A percentile compares a stretch with the other conserved stretches of the same genome.
phyloP scores from a whole-genome alignment of 208 protist genomes.

The Trypanosoma scelopori region DNA sequence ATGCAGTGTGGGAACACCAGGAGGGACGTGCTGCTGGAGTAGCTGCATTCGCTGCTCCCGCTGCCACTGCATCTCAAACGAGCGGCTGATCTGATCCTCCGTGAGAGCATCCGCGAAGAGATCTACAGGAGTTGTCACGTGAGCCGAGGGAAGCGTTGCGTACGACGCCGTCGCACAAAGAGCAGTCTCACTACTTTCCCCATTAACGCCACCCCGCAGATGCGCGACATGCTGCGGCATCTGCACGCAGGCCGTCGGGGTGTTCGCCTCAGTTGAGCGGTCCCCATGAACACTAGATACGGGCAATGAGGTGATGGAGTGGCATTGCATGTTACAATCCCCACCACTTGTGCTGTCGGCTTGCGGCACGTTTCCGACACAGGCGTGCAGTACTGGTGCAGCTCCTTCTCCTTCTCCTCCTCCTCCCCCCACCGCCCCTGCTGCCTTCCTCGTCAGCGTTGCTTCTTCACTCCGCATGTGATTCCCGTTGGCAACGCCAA shows the following conservation, averaged over 20 bases:
- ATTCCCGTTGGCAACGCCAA: not conserved
- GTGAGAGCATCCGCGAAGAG: constrained; percentile 28
- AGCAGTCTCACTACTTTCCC: not conserved
- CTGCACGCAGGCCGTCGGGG: constrained; percentile 14
- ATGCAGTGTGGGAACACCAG: not conserved
- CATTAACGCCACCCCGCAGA: not conserved
- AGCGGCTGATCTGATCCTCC: constrained; percentile 29
- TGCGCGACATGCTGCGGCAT: not conserved
- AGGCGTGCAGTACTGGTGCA: no score
- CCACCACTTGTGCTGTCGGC: not conserved
- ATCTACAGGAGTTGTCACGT: constrained; percentile 13
- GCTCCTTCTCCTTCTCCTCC: no score
- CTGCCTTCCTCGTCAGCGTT: not conserved
- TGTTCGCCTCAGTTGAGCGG: constrained; percentile 25
- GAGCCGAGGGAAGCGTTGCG: not conserved
- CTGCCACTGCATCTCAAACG: constrained; percentile 22
- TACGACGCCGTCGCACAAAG: not conserved
- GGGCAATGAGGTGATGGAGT: constrained; percentile 15
- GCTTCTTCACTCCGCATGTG: not conserved
- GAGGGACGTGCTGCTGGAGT: not conserved
- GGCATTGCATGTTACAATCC: not conserved
- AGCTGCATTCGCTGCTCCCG: constrained; percentile 3
- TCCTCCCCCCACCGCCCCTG: no score
- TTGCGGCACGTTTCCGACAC: not conserved
- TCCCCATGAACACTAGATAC: constrained; percentile 30